These are phyloP conservation scores for Pseudogymnoascus sp. DNA, from an alignment of 2,329 filamentous ascomycete species.

Conservation along the genomic window DNA sequence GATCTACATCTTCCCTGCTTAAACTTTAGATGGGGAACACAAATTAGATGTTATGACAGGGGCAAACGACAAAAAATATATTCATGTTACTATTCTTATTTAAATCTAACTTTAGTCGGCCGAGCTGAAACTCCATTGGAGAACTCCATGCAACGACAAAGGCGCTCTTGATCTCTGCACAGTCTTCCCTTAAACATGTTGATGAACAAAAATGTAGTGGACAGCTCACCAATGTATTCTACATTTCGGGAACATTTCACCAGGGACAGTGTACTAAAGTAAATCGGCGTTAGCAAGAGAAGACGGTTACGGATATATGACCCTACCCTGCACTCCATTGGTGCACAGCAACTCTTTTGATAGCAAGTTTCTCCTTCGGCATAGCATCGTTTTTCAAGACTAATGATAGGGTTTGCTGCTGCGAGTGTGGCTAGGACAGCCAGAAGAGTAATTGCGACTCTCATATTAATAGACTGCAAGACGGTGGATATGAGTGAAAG, in stretches of 20 bases:
- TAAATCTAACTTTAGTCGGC: not conserved
- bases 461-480: not conserved
- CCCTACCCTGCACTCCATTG: not conserved
- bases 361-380: not conserved
- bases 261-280: not conserved
- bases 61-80: no score
- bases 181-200: not conserved
- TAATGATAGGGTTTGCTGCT: not conserved
- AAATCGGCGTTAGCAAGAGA: not conserved
- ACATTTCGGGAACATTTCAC: no score
- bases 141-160: not conserved
- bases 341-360: not conserved
- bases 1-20: no score
- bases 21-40: no score
- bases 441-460: not conserved
- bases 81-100: not conserved
- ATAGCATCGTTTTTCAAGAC: not conserved
- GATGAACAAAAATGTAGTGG: not conserved
- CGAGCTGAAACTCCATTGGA: constrained; percentile 1
- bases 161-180: not conserved
- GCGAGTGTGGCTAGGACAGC: not conserved
- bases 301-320: not conserved
- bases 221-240: no score
- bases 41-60: no score
- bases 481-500: not conserved